Conservation (phyloP, 2,329 filamentous ascomycete genomes). For the Fusarium sororula region DNA sequence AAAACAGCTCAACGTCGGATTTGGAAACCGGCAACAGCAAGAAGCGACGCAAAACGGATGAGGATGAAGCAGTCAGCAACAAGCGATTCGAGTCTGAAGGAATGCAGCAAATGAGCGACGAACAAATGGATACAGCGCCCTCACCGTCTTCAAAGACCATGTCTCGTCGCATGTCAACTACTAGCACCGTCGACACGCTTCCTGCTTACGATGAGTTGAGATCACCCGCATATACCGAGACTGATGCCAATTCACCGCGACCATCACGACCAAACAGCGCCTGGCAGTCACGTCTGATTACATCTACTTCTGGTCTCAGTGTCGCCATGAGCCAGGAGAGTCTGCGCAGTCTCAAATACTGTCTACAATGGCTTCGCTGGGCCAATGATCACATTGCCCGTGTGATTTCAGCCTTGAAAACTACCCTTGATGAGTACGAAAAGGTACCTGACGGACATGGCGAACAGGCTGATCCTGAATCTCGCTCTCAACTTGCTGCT, state of each 20-base stretch:
- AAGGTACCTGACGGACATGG: constrained; percentile 36
- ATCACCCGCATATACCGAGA: constrained; percentile 78
- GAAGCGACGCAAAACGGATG: constrained; percentile 67
- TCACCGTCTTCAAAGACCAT: constrained; percentile 41
- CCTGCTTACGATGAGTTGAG: constrained; percentile 85
- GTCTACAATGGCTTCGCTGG: constrained; percentile 80
- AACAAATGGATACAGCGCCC: constrained; percentile 39
- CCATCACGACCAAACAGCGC: constrained; percentile 47
- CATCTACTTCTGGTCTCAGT: constrained; percentile 89
- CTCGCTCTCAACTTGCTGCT: constrained; percentile 59
- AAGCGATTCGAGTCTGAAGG: constrained; percentile 43
- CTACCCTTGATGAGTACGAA: constrained; percentile 84
- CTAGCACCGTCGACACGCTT: constrained; percentile 76
- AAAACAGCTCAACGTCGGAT: constrained; percentile 57
- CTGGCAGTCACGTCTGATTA: constrained; percentile 87
- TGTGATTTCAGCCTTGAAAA: constrained; percentile 77
- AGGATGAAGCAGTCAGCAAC: constrained; percentile 44
- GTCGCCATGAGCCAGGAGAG: constrained; percentile 93
- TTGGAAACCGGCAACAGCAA: constrained; percentile 57
- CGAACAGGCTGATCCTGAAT: constrained; percentile 15
- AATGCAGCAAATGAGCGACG: constrained; percentile 40
- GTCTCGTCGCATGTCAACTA: constrained; percentile 68
- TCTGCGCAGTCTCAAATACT: constrained; percentile 84
- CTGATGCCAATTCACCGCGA: constrained; percentile 47
- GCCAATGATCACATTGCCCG: constrained; percentile 84